Evolutionary conservation across 2,329 filamentous ascomycete genomes (phyloP).

Genomic region (Lasiodiplodia hormozganensis): DNA sequence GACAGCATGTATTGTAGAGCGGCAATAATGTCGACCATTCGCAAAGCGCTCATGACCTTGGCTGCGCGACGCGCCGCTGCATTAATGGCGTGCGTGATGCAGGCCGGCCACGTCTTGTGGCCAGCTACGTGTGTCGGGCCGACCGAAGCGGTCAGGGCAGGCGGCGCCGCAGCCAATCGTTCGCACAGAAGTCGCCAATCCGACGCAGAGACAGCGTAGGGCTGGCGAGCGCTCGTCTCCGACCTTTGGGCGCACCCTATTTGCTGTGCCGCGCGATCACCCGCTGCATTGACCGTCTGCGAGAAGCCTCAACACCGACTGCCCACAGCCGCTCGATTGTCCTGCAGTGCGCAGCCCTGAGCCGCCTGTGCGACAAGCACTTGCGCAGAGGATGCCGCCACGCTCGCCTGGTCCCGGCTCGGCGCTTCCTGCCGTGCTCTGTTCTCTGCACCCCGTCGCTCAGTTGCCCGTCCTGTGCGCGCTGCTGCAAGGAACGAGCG

Average conservation of each 20-base stretch:
- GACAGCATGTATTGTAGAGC: not conserved
- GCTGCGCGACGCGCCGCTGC: not conserved
- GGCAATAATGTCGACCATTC: not conserved
- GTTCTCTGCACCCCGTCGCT: not conserved
- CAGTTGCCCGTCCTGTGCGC: not conserved
- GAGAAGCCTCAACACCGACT: not conserved
- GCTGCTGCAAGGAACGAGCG: not conserved
- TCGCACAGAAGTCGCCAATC: slow-evolving; percentile 43
- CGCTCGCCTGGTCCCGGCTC: not conserved
- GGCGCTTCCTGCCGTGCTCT: slow-evolving; percentile 2
- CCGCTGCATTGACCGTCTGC: not conserved
- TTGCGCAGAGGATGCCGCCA: not conserved
- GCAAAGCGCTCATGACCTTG: not conserved
- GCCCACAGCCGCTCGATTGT: slow-evolving; percentile 1
- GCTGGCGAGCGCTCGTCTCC: slow-evolving; percentile 6
- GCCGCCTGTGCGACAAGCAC: not conserved
- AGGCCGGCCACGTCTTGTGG: not conserved
- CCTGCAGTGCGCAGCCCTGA: not conserved
- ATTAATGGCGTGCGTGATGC: not conserved
- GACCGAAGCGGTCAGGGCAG: slow-evolving; percentile 5
- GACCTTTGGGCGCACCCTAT: slow-evolving; percentile 12
- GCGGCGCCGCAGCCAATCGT: not conserved
- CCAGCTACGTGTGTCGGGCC: not conserved
- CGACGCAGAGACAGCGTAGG: slow-evolving; percentile 72
- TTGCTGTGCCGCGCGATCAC: slow-evolving; percentile 20